Evolutionary conservation across 2,329 filamentous ascomycete genomes (phyloP).

Genomic region (Paraphaeosphaeria sporulosa): DNA sequence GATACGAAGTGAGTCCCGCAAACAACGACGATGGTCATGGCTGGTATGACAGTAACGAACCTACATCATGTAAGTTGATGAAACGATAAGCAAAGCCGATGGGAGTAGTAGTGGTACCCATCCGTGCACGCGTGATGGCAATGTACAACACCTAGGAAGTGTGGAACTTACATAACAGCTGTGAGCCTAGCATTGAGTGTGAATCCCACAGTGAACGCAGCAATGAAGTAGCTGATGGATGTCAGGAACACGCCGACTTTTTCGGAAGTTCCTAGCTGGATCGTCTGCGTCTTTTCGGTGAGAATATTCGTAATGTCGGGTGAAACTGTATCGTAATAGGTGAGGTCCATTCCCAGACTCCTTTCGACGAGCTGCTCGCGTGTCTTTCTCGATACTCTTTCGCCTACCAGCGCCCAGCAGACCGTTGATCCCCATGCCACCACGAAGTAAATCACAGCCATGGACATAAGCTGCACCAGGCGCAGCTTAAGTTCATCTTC

Average conservation of each 20-base stretch:
- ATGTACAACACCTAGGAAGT: not conserved
- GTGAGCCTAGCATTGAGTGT: slow-evolving; percentile 53
- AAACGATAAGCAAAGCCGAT: not conserved
- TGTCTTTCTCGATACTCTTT: slow-evolving; percentile 57
- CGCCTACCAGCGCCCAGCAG: slow-evolving; percentile 59
- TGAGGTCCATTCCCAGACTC: slow-evolving; percentile 60
- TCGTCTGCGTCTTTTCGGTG: slow-evolving; percentile 55
- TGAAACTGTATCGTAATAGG: slow-evolving; percentile 59
- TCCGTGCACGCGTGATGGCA: not conserved
- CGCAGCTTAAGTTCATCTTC: slow-evolving; percentile 52
- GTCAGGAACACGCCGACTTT: slow-evolving; percentile 58
- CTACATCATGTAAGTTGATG: slow-evolving; percentile 16
- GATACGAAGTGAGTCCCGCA: slow-evolving; percentile 53
- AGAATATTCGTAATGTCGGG: slow-evolving; percentile 58
- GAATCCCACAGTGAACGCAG: slow-evolving; percentile 56
- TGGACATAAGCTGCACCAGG: slow-evolving; percentile 54
- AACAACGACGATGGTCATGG: slow-evolving; percentile 54
- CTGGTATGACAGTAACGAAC: slow-evolving; percentile 57
- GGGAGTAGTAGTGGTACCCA: not conserved
- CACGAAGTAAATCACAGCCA: slow-evolving; percentile 58
- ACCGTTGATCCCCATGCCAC: slow-evolving; percentile 60
- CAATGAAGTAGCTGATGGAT: slow-evolving; percentile 55
- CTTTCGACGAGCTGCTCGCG: slow-evolving; percentile 57
- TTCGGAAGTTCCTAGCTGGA: slow-evolving; percentile 57
- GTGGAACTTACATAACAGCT: slow-evolving; percentile 46